Conservation (phyloP, 257 asterid genomes). For the Ophiorrhiza pumila region DNA sequence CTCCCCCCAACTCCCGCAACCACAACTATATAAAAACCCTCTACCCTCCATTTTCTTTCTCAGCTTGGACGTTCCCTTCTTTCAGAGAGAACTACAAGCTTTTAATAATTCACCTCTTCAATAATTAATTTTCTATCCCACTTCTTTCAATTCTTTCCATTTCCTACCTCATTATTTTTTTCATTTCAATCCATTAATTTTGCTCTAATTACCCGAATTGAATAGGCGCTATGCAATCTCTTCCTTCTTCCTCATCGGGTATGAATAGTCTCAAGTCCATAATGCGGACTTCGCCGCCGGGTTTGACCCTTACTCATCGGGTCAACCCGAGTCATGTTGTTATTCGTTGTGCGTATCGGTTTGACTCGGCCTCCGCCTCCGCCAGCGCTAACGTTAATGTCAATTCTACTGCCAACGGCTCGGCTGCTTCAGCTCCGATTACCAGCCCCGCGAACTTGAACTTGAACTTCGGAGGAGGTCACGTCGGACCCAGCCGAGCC, state of each 20-base stretch:
- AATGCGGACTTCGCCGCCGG: slow-evolving; percentile 25
- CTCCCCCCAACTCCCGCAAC: not conserved
- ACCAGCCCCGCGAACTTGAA: slow-evolving; percentile 5
- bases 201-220: not conserved
- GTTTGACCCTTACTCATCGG: slow-evolving; percentile 18
- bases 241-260: slow-evolving; percentile 30
- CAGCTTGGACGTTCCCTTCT: slow-evolving; percentile 75
- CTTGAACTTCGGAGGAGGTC: slow-evolving; percentile 36
- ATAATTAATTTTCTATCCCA: no score
- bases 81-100: slow-evolving; percentile 42
- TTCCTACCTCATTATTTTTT: not conserved
- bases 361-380: slow-evolving; percentile 30
- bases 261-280: slow-evolving; percentile 40
- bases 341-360: not conserved
- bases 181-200: not conserved
- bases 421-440: slow-evolving; percentile 7
- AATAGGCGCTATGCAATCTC: slow-evolving; percentile 20
- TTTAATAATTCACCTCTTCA: not conserved
- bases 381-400: slow-evolving; percentile 21
- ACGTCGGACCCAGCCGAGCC: slow-evolving; percentile 47
- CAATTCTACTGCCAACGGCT: slow-evolving; percentile 5
- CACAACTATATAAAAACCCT: slow-evolving; percentile 42
- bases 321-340: slow-evolving; percentile 19
- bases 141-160: not conserved
- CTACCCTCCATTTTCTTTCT: slow-evolving; percentile 19